Conservation (phyloP, 2,329 filamentous ascomycete genomes). For the Teratosphaeria pseudoeucalypti region DNA sequence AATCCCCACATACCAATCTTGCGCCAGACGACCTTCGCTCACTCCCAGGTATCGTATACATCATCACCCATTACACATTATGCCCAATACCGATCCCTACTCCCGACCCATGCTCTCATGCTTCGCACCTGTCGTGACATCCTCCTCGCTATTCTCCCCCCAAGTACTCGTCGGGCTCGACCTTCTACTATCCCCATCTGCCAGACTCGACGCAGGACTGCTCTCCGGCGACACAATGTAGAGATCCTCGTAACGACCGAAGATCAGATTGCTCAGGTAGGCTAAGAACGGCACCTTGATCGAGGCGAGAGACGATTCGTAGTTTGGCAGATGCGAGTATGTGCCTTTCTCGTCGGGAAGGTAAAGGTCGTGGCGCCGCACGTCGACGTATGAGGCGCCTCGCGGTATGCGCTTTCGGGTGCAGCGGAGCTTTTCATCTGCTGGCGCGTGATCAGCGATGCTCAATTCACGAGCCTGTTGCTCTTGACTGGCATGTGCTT, state of each 20-base stretch:
- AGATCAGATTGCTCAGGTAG: slow-evolving; percentile 37
- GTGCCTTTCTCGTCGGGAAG: slow-evolving; percentile 27
- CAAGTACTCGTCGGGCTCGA: slow-evolving; percentile 21
- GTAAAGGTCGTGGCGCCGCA: slow-evolving; percentile 37
- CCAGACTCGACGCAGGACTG: slow-evolving; percentile 25
- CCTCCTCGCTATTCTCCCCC: slow-evolving; percentile 13
- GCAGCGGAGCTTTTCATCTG: slow-evolving; percentile 36
- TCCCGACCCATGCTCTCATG: background rate
- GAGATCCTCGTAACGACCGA: slow-evolving; percentile 37
- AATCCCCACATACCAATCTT: background rate
- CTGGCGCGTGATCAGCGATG: background rate
- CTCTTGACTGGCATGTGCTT: background rate
- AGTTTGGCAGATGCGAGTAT: slow-evolving; percentile 29
- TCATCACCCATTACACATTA: background rate
- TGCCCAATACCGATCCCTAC: background rate
- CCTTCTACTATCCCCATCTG: slow-evolving; percentile 19
- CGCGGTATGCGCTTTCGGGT: slow-evolving; percentile 38
- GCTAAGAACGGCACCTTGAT: slow-evolving; percentile 35
- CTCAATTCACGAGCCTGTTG: background rate
- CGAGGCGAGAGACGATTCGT: slow-evolving; percentile 37
- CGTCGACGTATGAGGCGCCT: slow-evolving; percentile 35
- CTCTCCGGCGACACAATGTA: slow-evolving; percentile 38
- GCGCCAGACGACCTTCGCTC: slow-evolving; percentile 5
- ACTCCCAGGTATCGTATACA: background rate
- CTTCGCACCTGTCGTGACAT: background rate